Evolutionary conservation across 1,139 yeast genomes (phyloP).

Genomic region (Candida neerlandica): DNA sequence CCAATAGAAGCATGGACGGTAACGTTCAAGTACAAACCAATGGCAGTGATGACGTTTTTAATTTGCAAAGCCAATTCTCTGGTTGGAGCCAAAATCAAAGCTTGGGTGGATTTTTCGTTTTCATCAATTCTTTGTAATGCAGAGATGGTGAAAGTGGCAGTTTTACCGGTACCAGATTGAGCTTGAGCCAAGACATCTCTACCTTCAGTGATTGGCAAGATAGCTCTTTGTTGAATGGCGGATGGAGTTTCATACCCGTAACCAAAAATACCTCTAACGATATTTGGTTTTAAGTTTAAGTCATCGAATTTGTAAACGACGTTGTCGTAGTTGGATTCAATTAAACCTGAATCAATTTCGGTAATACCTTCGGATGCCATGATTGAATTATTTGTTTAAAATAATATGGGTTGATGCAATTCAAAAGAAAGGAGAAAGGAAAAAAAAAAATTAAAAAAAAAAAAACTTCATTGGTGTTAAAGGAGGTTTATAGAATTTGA

Average conservation of each 20-base stretch:
- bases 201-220: constrained; percentile 93
- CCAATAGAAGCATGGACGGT: constrained; percentile 98
- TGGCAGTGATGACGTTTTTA: constrained; percentile 91
- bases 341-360: constrained; percentile 81
- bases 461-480: constrained; percentile 3
- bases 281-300: constrained; percentile 75
- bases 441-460: neutral
- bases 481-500: constrained; percentile 2
- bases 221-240: constrained; percentile 98
- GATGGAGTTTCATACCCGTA: constrained; percentile 98
- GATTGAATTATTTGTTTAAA: constrained; percentile 1
- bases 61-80: constrained; percentile 98
- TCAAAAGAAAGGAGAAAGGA: constrained; percentile 3
- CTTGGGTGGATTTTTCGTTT: constrained; percentile 79
- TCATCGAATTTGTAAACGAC: constrained; percentile 90
- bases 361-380: constrained; percentile 61
- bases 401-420: neutral
- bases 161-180: constrained; percentile 99
- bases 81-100: constrained; percentile 96
- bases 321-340: constrained; percentile 97
- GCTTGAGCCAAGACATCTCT: constrained; percentile 98
- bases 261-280: constrained; percentile 90
- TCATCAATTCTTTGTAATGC: constrained; percentile 92
- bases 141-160: constrained; percentile 97
- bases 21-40: constrained; percentile 91